phyloP scores from a whole-genome alignment of 2,329 filamentous ascomycete species.

The Zalaria obscura region DNA sequence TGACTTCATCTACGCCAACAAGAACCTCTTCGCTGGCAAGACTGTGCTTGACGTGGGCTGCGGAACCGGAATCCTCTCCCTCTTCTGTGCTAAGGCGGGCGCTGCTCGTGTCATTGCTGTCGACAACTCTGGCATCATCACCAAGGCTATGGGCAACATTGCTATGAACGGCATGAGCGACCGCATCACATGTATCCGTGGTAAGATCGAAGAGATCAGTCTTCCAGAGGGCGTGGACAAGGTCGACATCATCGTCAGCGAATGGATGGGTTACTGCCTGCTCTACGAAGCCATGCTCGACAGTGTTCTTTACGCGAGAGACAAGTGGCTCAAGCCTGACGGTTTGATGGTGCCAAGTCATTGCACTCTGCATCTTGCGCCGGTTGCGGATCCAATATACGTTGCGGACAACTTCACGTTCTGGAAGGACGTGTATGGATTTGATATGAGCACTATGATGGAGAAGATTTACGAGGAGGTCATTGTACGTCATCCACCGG shows the following conservation, averaged over 20 bases:
- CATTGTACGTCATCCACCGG: slow-evolving; percentile 12
- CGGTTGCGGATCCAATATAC: slow-evolving; percentile 64
- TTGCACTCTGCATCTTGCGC: slow-evolving; percentile 68
- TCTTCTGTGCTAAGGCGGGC: slow-evolving; percentile 88
- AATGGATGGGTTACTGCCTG: slow-evolving; percentile 96
- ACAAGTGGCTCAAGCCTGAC: slow-evolving; percentile 66
- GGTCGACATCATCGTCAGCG: slow-evolving; percentile 89
- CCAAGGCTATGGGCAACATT: slow-evolving; percentile 73
- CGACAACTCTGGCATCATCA: slow-evolving; percentile 81
- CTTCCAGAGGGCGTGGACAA: slow-evolving; percentile 52
- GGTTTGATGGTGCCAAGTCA: slow-evolving; percentile 81
- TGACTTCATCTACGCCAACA: slow-evolving; percentile 89
- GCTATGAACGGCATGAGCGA: slow-evolving; percentile 64
- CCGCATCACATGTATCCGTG: slow-evolving; percentile 65
- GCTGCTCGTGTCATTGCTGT: slow-evolving; percentile 79
- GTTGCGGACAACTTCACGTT: slow-evolving; percentile 65
- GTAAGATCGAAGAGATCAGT: slow-evolving; percentile 73
- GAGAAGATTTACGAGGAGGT: slow-evolving; percentile 65
- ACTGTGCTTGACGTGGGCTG: slow-evolving; percentile 85
- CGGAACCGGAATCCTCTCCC: slow-evolving; percentile 67
- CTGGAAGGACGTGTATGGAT: slow-evolving; percentile 89
- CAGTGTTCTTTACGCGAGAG: slow-evolving; percentile 75
- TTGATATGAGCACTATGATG: slow-evolving; percentile 87
- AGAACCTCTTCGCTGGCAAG: slow-evolving; percentile 73
- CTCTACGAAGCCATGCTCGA: slow-evolving; percentile 95